Percentiles rank a stretch among this genome's conserved stretches.
Evolutionary conservation across 257 asterid species (phyloP).

Genomic region (Solanum ahanhuiri): DNA sequence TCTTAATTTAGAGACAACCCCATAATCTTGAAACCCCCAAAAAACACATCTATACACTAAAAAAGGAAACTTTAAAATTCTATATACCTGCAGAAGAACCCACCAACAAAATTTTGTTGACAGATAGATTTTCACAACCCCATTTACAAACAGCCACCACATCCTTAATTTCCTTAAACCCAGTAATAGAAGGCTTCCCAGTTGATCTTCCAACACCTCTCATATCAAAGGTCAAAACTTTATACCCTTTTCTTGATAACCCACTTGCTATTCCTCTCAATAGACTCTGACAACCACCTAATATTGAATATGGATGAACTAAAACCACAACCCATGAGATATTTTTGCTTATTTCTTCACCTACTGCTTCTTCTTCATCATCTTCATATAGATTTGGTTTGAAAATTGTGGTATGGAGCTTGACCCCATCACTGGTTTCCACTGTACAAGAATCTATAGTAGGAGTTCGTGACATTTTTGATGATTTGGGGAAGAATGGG

Average conservation of each 20-base stretch:
- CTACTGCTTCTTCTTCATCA: neutral
- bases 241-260: conserved; percentile 33
- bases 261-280: conserved; percentile 36
- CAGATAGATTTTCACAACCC: conserved; percentile 20
- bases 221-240: conserved; percentile 47
- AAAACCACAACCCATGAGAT: conserved; percentile 21
- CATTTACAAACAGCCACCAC: conserved; percentile 44
- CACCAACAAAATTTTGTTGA: conserved; percentile 20
- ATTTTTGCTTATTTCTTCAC: neutral
- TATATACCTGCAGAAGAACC: conserved; percentile 54
- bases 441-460: conserved; percentile 23
- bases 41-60: neutral
- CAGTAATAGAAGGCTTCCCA: conserved; percentile 35
- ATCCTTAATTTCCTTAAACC: conserved; percentile 31
- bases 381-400: conserved; percentile 1
- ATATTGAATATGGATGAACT: conserved; percentile 49
- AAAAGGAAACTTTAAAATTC: neutral
- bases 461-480: neutral
- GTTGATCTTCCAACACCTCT: conserved; percentile 48
- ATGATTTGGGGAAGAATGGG: neutral
- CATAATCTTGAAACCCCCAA: neutral
- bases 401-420: conserved; percentile 31
- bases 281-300: conserved; percentile 38
- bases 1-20: neutral
- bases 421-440: conserved; percentile 39